Conservation (phyloP, 1,284 basidiomycete genomes). For the Microbotryum saponariae region DNA sequence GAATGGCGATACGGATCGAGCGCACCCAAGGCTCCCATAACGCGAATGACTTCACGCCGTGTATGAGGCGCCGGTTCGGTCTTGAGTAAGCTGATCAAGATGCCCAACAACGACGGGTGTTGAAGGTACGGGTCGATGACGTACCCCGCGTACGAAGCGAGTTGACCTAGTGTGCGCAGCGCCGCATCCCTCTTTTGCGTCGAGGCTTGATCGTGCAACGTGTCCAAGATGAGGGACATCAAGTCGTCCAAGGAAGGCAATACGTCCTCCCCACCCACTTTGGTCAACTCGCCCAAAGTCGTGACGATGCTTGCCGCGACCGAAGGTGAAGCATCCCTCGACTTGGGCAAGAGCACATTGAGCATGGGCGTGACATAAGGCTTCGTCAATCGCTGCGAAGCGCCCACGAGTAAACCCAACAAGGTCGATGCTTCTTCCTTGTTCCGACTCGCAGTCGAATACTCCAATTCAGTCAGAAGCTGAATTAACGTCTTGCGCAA, state of each 20-base stretch:
- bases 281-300: constrained; percentile 88
- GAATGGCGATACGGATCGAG: constrained; percentile 93
- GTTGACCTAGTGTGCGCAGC: constrained; percentile 83
- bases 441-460: constrained; percentile 76
- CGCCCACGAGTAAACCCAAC: constrained; percentile 75
- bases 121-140: constrained; percentile 87
- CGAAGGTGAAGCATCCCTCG: constrained; percentile 72
- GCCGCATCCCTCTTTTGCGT: constrained; percentile 83
- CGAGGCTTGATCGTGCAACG: constrained; percentile 76
- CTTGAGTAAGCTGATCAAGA: constrained; percentile 77
- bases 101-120: constrained; percentile 79
- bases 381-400: constrained; percentile 88
- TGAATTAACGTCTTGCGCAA: constrained; percentile 93
- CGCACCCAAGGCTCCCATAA: constrained; percentile 94
- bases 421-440: constrained; percentile 85
- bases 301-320: constrained; percentile 89
- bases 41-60: constrained; percentile 82
- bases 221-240: constrained; percentile 81
- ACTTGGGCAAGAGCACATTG: constrained; percentile 79
- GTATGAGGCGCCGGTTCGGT: constrained; percentile 63
- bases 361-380: constrained; percentile 97
- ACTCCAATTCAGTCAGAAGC: constrained; percentile 92
- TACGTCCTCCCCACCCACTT: constrained; percentile 89
- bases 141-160: constrained; percentile 92
- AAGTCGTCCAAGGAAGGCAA: constrained; percentile 72